A percentile compares a stretch with the other conserved stretches of the same genome.
Conservation (phyloP, 176 grass and related monocot genomes). For the Microstegium vimineum region DNA sequence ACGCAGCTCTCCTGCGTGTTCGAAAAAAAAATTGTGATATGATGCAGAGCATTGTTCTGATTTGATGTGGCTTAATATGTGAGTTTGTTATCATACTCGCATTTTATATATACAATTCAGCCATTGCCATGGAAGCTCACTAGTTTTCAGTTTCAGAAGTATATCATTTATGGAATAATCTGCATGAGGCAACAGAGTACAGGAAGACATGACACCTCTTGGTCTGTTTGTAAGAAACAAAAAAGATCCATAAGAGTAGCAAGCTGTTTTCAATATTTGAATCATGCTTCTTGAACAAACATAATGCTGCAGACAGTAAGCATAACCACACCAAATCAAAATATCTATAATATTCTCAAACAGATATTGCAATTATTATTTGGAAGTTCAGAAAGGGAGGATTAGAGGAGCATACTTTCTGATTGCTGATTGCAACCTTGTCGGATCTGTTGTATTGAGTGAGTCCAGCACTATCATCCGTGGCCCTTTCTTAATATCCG, state of each 20-base stretch:
- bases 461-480: conserved; percentile 94
- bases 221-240: neutral
- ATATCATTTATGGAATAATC: neutral
- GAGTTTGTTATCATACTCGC: neutral
- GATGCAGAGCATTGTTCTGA: neutral
- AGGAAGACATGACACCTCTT: neutral
- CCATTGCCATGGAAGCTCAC: neutral
- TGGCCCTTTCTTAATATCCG: conserved; percentile 47
- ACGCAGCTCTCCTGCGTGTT: too few relatives aligned
- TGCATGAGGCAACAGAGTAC: neutral
- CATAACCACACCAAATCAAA: neutral
- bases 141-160: neutral
- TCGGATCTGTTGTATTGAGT: conserved; percentile 53
- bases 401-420: conserved; percentile 41
- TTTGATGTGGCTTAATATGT: neutral
- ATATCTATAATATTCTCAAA: neutral
- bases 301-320: neutral
- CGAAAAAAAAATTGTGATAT: too few relatives aligned
- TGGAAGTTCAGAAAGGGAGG: neutral
- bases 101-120: neutral
- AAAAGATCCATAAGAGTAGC: neutral
- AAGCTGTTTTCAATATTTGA: neutral
- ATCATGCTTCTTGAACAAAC: neutral
- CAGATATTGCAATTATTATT: neutral
- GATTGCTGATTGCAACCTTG: conserved; percentile 52